Base-by-base conservation (phyloP, 2,329 filamentous ascomycete genomes). In the Sarocladium brachiariae region DNA sequence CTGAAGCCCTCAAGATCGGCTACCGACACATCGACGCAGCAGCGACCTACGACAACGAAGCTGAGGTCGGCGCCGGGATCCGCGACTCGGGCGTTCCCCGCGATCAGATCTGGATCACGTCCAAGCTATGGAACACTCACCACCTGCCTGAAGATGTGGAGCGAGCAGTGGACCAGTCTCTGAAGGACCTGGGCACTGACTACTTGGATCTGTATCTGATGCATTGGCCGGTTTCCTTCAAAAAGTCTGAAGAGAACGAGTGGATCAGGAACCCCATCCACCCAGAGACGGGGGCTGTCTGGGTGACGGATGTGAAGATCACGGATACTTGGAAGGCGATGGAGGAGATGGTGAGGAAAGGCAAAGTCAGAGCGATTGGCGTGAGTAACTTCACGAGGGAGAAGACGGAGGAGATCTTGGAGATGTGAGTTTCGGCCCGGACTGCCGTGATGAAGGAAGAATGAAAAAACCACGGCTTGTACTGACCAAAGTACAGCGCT, bases 41-140 rank as follows among this genome's bases (percentile, higher is more conserved):
- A 13, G 69, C 69, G 45, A 64, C 68, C 52, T 76, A 76, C 58
- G 64, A 63, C 23, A 75, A 74, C 37, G 71, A 74, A 55, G 61
- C 57, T 4, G 69, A 69, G 53, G 69, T 73, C 23, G 71, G 70
- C 4, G 59, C 63, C 27, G 72, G 68, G n/a, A 68, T 74, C 50
- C 64, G 64, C 53, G 61, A 64, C 51, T 65, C 63, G 47, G 59
- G 68, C 54, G 58, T 72, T 51, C 61, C 63, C 52, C 67, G 69
- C 11, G 65, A 61, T 25, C 65, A 71, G n/a, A 59, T 75, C 51
- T 69, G 76, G 63, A 67, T 79, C 49, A 81, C 78, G 23, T 76
- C 74, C 56, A 84, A 84, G 68, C 69, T 83, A 27, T 83, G 78
- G 79, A 81, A 81, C 65, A 77, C 71, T 21, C 68, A 75, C 24